Conservation (phyloP, 129 eudicot species). For the Flaveria robusta region DNA sequence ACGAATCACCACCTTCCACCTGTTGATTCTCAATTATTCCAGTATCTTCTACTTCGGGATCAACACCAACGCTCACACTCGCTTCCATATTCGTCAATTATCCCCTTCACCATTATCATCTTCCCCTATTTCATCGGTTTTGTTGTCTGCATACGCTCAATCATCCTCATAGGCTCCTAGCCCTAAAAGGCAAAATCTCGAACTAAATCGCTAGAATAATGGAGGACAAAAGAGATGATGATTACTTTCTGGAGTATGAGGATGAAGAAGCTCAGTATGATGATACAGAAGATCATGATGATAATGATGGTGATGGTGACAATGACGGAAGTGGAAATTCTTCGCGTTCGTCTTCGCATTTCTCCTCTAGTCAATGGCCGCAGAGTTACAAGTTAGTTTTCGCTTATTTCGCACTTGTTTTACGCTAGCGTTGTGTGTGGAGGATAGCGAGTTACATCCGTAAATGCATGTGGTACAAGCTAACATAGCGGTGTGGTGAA, state of each 20-base stretch:
- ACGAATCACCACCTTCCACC: slow-evolving; percentile 10
- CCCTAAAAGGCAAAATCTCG: background rate
- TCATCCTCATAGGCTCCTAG: background rate
- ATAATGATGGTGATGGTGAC: background rate
- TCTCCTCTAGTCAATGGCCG: slow-evolving; percentile 43
- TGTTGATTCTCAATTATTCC: slow-evolving; percentile 26
- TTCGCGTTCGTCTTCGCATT: slow-evolving; percentile 30
- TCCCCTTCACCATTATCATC: background rate
- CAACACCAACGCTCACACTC: background rate
- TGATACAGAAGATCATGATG: slow-evolving; percentile 16
- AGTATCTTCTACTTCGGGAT: slow-evolving; percentile 7
- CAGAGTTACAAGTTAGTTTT: slow-evolving; percentile 42
- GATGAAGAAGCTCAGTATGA: slow-evolving; percentile 34
- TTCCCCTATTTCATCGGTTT: background rate
- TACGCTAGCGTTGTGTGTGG: too few relatives aligned
- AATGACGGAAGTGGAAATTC: slow-evolving; percentile 24
- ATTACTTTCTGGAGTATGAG: slow-evolving; percentile 29
- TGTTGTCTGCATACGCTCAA: background rate
- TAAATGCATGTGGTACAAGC: slow-evolving; percentile 11
- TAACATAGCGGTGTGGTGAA: background rate
- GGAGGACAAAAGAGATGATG: slow-evolving; percentile 23
- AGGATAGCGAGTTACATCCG: background rate
- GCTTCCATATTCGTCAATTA: background rate
- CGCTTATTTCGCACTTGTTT: slow-evolving; percentile 4
- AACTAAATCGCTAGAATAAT: background rate